Conservation (phyloP, 2,329 filamentous ascomycete species). For the Pseudocercospora ulei region DNA sequence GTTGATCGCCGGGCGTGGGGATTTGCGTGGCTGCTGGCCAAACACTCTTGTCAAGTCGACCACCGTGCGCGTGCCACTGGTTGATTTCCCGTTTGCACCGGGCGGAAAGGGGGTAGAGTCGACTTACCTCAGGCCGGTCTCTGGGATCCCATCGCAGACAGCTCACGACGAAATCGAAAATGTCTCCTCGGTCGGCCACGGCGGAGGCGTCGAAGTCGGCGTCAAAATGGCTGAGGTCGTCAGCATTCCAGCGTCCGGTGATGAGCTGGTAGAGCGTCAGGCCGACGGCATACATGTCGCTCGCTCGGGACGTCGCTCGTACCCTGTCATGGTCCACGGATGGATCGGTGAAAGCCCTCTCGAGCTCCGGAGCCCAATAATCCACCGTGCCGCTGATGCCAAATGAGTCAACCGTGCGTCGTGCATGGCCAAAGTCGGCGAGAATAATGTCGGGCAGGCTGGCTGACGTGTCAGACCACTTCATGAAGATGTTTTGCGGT, state of each 20-base stretch:
- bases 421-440: slow-evolving; percentile 23
- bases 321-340: neutral
- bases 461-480: slow-evolving; percentile 11
- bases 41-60: slow-evolving; percentile 1
- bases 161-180: slow-evolving; percentile 5
- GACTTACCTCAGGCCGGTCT: slow-evolving; percentile 4
- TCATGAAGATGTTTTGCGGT: slow-evolving; percentile 23
- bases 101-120: slow-evolving; percentile 3
- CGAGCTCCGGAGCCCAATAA: slow-evolving; percentile 15
- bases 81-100: slow-evolving; percentile 10
- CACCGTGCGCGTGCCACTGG: slow-evolving; percentile 8
- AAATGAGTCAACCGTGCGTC: slow-evolving; percentile 4
- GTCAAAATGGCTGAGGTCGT: slow-evolving; percentile 3
- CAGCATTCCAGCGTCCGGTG: neutral
- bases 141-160: slow-evolving; percentile 7
- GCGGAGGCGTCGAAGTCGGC: slow-evolving; percentile 3
- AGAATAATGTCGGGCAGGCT: slow-evolving; percentile 23
- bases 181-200: slow-evolving; percentile 1
- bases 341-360: slow-evolving; percentile 3
- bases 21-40: too few species aligned
- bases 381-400: slow-evolving; percentile 17
- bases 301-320: too few species aligned
- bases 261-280: slow-evolving; percentile 23
- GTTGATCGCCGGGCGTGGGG: slow-evolving; percentile 1
- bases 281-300: slow-evolving; percentile 27